A percentile compares a stretch with the other conserved stretches of the same genome.
Conservation (phyloP, 176 grass and related monocot species). For the Hordeum marinum region DNA sequence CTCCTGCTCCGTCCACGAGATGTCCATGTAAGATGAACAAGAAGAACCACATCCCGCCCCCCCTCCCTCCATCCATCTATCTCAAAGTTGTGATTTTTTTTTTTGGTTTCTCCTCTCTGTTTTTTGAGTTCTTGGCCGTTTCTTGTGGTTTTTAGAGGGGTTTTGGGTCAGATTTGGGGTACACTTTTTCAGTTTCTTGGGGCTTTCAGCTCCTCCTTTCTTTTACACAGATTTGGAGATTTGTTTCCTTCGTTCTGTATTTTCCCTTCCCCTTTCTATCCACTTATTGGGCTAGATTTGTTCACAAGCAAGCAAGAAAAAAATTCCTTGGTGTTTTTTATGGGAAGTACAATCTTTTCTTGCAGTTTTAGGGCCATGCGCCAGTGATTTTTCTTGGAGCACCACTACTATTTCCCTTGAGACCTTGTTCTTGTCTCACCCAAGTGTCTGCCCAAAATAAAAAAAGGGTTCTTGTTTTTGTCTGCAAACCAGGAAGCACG, state of each 20-base stretch:
- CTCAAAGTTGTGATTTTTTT: not conserved
- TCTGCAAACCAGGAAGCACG: not conserved
- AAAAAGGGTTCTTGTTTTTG: slow-evolving; percentile 6
- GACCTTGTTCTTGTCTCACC: not conserved
- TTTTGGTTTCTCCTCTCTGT: not conserved
- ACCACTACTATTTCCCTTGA: not conserved
- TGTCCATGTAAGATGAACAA: slow-evolving; percentile 63
- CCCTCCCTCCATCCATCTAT: no score
- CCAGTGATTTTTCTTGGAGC: not conserved
- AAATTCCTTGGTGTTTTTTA: not conserved
- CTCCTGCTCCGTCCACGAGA: slow-evolving; percentile 61
- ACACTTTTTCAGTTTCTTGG: not conserved
- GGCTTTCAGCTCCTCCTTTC: not conserved
- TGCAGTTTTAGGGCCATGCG: not conserved
- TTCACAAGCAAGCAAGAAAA: not conserved
- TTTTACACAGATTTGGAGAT: not conserved
- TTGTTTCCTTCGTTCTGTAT: not conserved
- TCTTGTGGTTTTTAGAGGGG: not conserved
- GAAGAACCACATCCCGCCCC: not conserved
- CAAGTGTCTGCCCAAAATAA: not conserved
- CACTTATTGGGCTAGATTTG: not conserved
- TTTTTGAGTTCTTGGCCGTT: not conserved
- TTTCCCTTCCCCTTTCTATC: not conserved
- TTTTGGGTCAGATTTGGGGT: not conserved
- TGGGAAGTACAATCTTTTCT: not conserved